Evolutionary conservation across 495 filamentous ascomycete genomes (phyloP).

Genomic region (Schizothecium vesticola): DNA sequence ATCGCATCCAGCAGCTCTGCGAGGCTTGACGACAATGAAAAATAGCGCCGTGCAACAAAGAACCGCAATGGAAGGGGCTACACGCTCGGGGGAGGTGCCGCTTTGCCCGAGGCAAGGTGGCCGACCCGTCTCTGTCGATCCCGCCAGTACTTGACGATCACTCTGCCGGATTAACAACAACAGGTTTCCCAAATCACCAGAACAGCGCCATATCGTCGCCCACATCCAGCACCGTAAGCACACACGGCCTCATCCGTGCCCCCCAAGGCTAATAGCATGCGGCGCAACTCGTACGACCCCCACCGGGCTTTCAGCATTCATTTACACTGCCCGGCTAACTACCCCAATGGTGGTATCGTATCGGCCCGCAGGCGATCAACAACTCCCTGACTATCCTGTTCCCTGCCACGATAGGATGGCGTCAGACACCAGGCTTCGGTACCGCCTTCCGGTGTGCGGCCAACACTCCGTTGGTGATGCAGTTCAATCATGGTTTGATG

Average conservation of each 20-base stretch:
- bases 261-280: background rate
- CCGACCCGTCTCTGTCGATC: background rate
- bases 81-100: no score
- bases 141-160: background rate
- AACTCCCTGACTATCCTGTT: background rate
- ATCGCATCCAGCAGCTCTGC: background rate
- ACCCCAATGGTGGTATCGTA: background rate
- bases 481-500: background rate
- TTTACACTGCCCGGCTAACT: background rate
- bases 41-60: background rate
- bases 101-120: background rate
- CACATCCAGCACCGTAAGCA: background rate
- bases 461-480: background rate
- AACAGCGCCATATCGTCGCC: background rate
- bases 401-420: background rate
- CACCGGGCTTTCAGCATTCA: background rate
- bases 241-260: background rate
- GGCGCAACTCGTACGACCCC: background rate
- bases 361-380: background rate
- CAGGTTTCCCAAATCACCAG: background rate
- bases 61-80: background rate
- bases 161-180: background rate
- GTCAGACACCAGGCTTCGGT: background rate
- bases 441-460: background rate
- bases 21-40: background rate